Evolutionary conservation across 1,284 basidiomycete species (phyloP).

Genomic region (Psilocybe mexicana): DNA sequence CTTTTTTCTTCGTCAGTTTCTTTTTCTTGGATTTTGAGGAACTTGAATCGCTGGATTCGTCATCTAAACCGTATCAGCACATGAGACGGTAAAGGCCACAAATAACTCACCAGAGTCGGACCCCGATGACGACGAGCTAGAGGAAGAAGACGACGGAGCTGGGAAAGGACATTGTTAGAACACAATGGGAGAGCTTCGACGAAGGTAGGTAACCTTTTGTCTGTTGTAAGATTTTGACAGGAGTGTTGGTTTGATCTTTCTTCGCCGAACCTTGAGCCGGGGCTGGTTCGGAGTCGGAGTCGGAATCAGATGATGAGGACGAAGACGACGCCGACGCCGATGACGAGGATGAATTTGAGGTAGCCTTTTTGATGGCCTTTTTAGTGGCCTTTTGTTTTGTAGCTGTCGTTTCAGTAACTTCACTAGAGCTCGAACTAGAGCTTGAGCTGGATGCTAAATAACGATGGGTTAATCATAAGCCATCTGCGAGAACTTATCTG

Average conservation of each 20-base stretch:
- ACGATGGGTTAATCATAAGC: neutral
- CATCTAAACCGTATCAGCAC: conserved; percentile 22
- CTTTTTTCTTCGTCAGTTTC: conserved; percentile 25
- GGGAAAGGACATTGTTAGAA: neutral
- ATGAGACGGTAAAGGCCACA: neutral
- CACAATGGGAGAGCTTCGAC: neutral
- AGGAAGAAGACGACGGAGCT: conserved; percentile 8
- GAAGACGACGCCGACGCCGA: conserved; percentile 30
- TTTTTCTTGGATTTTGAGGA: conserved; percentile 22
- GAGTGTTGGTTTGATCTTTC: conserved; percentile 1
- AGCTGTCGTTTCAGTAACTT: conserved; percentile 16
- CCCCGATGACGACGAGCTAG: conserved; percentile 27
- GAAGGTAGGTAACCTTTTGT: neutral
- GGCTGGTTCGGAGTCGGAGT: conserved; percentile 22
- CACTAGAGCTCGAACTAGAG: conserved; percentile 16
- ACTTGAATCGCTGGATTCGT: conserved; percentile 33
- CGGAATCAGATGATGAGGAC: conserved; percentile 30
- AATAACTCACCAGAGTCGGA: conserved; percentile 28
- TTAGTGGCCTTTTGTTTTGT: conserved; percentile 14
- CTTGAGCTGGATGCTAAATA: conserved; percentile 12
- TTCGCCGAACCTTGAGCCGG: conserved; percentile 9
- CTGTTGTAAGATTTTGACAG: neutral
- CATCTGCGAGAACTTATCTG: neutral
- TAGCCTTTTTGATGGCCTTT: conserved; percentile 9
- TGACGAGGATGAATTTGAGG: conserved; percentile 28